Conservation (phyloP, 768 basidiomycete species). For the Clitopilus hobsonii region DNA sequence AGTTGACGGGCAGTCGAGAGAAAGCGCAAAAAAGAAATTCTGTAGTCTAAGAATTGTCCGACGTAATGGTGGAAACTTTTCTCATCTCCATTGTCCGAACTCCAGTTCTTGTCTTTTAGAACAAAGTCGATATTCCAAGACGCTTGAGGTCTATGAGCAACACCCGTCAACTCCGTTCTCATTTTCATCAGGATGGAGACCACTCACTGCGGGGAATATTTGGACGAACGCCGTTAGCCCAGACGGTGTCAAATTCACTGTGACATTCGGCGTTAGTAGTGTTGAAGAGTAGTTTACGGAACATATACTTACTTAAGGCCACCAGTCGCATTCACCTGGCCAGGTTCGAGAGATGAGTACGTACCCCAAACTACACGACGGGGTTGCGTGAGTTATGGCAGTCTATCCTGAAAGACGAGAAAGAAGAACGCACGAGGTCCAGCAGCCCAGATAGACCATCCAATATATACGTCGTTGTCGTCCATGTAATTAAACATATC, state of each 20-base stretch:
- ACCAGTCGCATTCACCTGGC: conserved; percentile 28
- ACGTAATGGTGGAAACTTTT: too few relatives aligned
- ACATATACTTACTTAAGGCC: conserved; percentile 25
- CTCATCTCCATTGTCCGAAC: too few relatives aligned
- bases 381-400: not conserved
- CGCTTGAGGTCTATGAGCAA: too few relatives aligned
- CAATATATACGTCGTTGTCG: conserved; percentile 40
- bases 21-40: too few relatives aligned
- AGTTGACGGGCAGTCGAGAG: too few relatives aligned
- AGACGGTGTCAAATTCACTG: conserved; percentile 33
- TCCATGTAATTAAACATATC: conserved; percentile 35
- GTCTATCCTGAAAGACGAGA: not conserved
- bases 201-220: too few relatives aligned
- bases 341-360: conserved; percentile 35
- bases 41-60: too few relatives aligned
- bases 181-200: too few relatives aligned
- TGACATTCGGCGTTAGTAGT: not conserved
- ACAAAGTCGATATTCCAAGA: too few relatives aligned
- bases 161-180: too few relatives aligned
- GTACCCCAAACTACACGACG: conserved; percentile 36
- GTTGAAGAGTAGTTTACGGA: not conserved
- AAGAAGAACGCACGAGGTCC: conserved; percentile 32
- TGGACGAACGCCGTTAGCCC: conserved; percentile 29
- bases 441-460: conserved; percentile 45
- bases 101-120: too few relatives aligned